Base-by-base conservation (phyloP, 2,329 filamentous ascomycete species). In the Chrysoporthe deuterocubensis region DNA sequence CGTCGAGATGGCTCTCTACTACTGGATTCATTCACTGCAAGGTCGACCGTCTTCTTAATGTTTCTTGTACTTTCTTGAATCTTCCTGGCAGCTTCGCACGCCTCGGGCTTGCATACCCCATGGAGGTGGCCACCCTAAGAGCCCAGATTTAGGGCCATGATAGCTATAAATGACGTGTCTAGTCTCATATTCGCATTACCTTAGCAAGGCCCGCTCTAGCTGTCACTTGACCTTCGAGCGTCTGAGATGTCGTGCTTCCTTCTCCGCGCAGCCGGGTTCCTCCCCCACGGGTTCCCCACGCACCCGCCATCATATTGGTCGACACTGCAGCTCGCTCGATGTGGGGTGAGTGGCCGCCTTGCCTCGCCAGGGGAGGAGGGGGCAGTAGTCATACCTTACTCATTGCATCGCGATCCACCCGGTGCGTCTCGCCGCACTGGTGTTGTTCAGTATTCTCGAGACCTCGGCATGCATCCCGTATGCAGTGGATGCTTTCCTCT, bases 401-500 rank as follows among this genome's bases (percentile, higher is more conserved):
- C 57, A 65, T 66, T 65, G 67, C 52, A 60, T 64, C 60, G 54
- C 64, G 50, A 13, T 52, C 40, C 56, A 46, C 54, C 26, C 26
- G 26, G 40, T 40, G 42, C 11, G n/a, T 40, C 46, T 21, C 43
- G 11, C 14, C 11, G 21, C 21, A 6, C 14, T 46, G 18, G 44
- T 14, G 50, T 32, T 32, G 7, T 32, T 54, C 11, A 26, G 14
- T 52, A 52, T 14, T 18, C 3, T 26, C 50, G 14, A 54, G 14
- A 16, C 50, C 50, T 54, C 50, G 50, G 50, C 50, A 16, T 54
- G 26, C 14, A 32, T 4, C 11, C 14, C 26, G 4, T 21, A 16
- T 26, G 16, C 13, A 54, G 50, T 2, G 26, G 2, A 32, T 32
- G 26, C 13, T 32, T 21, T 7, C 21, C 32, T 14, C 26, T 32